Evolutionary conservation across 352 stramenopile species (phyloP).

Genomic region (Blastocystis sp.): DNA sequence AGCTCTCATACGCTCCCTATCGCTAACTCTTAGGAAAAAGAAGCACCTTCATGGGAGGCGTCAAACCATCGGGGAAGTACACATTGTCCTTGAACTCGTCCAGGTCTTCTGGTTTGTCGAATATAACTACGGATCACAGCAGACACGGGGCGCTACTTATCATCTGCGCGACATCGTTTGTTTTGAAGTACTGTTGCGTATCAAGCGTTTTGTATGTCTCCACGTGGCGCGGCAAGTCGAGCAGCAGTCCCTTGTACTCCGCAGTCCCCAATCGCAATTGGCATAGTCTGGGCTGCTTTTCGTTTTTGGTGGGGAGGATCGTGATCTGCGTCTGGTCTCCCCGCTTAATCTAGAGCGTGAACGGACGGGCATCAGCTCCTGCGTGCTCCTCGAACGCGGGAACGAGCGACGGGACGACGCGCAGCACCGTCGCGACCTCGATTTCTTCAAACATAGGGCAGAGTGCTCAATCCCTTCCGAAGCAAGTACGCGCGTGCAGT

Average conservation of each 20-base stretch:
- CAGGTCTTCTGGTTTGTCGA: constrained; percentile 28
- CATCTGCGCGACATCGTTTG: constrained; percentile 60
- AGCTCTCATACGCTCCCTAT: constrained; percentile 24
- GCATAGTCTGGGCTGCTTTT: background rate
- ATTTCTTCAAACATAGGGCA: constrained; percentile 59
- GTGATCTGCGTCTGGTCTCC: constrained; percentile 26
- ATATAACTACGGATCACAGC: constrained; percentile 40
- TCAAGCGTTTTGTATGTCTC: constrained; percentile 61
- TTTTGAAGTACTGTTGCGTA: constrained; percentile 67
- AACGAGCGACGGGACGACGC: constrained; percentile 47
- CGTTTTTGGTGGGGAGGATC: constrained; percentile 9
- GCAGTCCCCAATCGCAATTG: constrained; percentile 4
- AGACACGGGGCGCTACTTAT: background rate
- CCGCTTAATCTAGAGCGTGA: constrained; percentile 13
- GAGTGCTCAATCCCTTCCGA: background rate
- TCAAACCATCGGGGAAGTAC: constrained; percentile 54
- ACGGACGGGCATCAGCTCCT: background rate
- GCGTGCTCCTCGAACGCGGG: constrained; percentile 61
- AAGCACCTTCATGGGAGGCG: constrained; percentile 18
- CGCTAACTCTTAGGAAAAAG: background rate
- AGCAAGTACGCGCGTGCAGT: background rate
- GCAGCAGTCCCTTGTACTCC: constrained; percentile 33
- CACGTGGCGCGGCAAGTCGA: constrained; percentile 55
- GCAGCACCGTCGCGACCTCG: constrained; percentile 40
- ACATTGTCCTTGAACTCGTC: constrained; percentile 20